phyloP scores from a whole-genome alignment of 2,329 filamentous ascomycete genomes.

The Penicillium sumatraense region DNA sequence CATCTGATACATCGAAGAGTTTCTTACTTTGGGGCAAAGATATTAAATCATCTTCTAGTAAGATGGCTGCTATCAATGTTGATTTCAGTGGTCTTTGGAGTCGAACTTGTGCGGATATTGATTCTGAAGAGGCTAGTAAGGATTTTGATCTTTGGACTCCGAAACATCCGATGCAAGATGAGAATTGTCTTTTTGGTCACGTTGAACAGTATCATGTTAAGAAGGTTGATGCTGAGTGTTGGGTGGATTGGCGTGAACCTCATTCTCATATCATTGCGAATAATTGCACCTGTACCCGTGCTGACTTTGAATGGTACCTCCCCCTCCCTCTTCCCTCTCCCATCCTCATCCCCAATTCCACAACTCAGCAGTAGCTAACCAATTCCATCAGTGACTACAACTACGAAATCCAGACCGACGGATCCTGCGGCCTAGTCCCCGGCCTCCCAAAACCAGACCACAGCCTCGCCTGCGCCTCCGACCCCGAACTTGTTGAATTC shows the following conservation, averaged over 20 bases:
- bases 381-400: constrained; percentile 76
- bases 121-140: constrained; percentile 60
- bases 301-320: constrained; percentile 87
- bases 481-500: constrained; percentile 76
- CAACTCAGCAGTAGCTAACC: constrained; percentile 15
- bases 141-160: constrained; percentile 90
- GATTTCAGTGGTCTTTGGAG: constrained; percentile 85
- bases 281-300: constrained; percentile 81
- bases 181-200: constrained; percentile 92
- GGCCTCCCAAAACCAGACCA: constrained; percentile 71
- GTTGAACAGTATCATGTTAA: constrained; percentile 89
- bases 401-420: constrained; percentile 77
- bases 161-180: constrained; percentile 75
- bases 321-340: not conserved
- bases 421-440: constrained; percentile 75
- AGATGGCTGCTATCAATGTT: constrained; percentile 75
- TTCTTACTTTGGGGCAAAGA: constrained; percentile 85
- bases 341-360: not conserved
- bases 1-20: constrained; percentile 85
- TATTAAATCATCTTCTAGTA: constrained; percentile 43
- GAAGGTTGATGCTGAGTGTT: constrained; percentile 77
- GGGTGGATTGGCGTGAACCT: constrained; percentile 74
- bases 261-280: constrained; percentile 70
- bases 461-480: constrained; percentile 58
- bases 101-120: constrained; percentile 69